phyloP scores from a whole-genome alignment of 2,329 filamentous ascomycete species.

The Geosmithia morbida region DNA sequence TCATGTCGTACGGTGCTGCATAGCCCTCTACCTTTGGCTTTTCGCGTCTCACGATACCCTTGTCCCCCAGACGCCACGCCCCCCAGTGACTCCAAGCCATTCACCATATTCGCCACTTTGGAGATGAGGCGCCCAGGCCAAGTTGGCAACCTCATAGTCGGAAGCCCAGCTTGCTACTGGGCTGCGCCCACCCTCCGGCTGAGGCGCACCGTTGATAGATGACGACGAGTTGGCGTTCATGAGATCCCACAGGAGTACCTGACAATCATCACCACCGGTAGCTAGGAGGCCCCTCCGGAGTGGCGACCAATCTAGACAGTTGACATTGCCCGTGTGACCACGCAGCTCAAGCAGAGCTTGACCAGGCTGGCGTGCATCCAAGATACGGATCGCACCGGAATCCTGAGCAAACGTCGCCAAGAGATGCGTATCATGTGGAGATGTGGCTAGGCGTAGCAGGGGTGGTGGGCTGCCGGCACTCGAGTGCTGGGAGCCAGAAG shows the following conservation, averaged over 20 bases:
- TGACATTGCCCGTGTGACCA: slow-evolving; percentile 73
- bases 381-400: slow-evolving; percentile 80
- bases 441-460: slow-evolving; percentile 69
- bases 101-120: slow-evolving; percentile 58
- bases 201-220: slow-evolving; percentile 27
- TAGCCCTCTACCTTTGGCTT: background rate
- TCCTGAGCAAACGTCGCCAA: slow-evolving; percentile 96
- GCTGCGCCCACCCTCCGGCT: slow-evolving; percentile 43
- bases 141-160: slow-evolving; percentile 74
- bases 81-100: slow-evolving; percentile 73
- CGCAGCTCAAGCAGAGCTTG: slow-evolving; percentile 88
- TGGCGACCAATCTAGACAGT: slow-evolving; percentile 93
- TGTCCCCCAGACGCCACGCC: slow-evolving; percentile 70
- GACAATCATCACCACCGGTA: slow-evolving; percentile 81
- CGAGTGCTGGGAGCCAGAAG: slow-evolving; percentile 64
- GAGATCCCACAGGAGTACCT: slow-evolving; percentile 89
- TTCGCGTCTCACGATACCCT: slow-evolving; percentile 13
- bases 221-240: slow-evolving; percentile 40
- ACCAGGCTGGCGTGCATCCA: slow-evolving; percentile 91
- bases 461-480: slow-evolving; percentile 50
- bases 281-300: slow-evolving; percentile 75
- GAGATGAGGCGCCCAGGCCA: slow-evolving; percentile 69
- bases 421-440: slow-evolving; percentile 87
- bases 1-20: background rate
- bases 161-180: slow-evolving; percentile 71